These are phyloP conservation scores for Cornus controversa DNA, from an alignment of 148 eudicot species.

Conservation along the genomic window DNA sequence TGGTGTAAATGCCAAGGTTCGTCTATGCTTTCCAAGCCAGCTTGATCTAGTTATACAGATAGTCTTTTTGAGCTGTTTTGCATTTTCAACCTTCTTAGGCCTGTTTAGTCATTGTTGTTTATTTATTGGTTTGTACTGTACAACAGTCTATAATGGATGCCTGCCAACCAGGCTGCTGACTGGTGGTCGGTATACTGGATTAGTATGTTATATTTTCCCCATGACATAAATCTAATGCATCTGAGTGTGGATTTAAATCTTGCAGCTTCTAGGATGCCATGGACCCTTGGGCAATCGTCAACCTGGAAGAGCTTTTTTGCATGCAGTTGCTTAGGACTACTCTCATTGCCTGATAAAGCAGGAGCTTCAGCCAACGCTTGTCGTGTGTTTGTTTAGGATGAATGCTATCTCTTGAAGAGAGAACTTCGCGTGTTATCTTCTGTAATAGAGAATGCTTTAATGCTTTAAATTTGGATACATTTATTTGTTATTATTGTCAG, in stretches of 20 bases:
- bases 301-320: constrained; percentile 41
- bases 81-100: too few relatives aligned
- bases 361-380: neutral
- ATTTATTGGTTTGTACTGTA: neutral
- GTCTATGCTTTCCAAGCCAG: neutral
- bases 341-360: neutral
- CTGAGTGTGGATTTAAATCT: neutral
- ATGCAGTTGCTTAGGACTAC: constrained; percentile 24
- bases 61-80: neutral
- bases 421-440: neutral
- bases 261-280: constrained; percentile 49
- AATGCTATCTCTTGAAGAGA: too few relatives aligned
- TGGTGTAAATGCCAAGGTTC: constrained; percentile 53
- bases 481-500: too few relatives aligned
- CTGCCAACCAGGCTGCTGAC: neutral
- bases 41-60: neutral
- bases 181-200: neutral
- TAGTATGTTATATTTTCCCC: neutral
- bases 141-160: neutral
- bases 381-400: neutral
- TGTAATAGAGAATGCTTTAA: too few relatives aligned
- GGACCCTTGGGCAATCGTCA: constrained; percentile 41
- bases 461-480: neutral
- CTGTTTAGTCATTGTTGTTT: neutral
- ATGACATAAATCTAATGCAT: too few relatives aligned